These are phyloP conservation scores for Polygonum aviculare DNA, from an alignment of 148 eudicot genomes.

Conservation along the genomic window DNA sequence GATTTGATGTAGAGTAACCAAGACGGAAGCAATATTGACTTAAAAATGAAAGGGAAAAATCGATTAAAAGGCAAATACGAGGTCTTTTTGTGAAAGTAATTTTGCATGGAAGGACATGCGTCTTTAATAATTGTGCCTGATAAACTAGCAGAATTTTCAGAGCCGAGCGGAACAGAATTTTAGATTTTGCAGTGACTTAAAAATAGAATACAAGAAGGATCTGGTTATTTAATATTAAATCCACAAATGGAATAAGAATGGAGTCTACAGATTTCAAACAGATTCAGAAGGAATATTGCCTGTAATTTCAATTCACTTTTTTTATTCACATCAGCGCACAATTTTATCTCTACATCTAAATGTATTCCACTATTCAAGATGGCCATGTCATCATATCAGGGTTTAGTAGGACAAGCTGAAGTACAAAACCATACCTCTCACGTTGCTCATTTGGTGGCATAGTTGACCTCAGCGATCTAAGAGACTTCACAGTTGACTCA, in stretches of 20 bases:
- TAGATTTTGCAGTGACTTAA: not conserved
- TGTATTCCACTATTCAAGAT: not conserved
- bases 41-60: not conserved
- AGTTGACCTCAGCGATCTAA: slow-evolving; percentile 58
- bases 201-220: not conserved
- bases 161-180: not conserved
- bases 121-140: not conserved
- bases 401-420: not conserved
- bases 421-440: slow-evolving; percentile 43
- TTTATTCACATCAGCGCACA: not conserved
- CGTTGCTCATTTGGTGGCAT: slow-evolving; percentile 71
- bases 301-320: not conserved
- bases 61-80: not conserved
- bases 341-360: not conserved
- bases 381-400: not conserved
- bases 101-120: not conserved
- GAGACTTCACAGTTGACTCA: slow-evolving; percentile 59
- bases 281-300: not conserved
- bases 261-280: not conserved
- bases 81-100: not conserved
- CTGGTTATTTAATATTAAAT: no score
- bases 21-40: not conserved
- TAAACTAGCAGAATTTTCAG: not conserved
- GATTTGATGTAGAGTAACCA: not conserved
- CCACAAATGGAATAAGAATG: not conserved